Conservation (phyloP, 805 yeast species). For the Clavispora phyllophila region DNA sequence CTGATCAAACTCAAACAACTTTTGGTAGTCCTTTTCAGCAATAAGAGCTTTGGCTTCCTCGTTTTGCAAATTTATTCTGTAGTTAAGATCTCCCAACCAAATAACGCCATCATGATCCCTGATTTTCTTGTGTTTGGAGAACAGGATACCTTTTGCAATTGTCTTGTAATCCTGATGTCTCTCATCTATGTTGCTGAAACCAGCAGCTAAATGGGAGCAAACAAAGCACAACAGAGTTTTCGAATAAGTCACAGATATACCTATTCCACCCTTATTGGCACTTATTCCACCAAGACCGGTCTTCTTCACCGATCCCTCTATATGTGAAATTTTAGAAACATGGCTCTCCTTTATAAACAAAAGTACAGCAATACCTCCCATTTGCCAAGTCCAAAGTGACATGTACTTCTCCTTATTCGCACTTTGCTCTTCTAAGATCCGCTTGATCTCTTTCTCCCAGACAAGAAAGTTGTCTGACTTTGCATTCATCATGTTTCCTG, state of each 20-base stretch:
- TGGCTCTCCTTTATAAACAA: slow-evolving; percentile 59
- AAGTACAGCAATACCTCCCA: slow-evolving; percentile 78
- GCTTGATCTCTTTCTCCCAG: slow-evolving; percentile 64
- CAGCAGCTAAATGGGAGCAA: slow-evolving; percentile 91
- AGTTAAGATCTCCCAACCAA: slow-evolving; percentile 94
- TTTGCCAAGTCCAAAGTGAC: slow-evolving; percentile 67
- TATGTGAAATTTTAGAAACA: slow-evolving; percentile 47
- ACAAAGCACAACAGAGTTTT: slow-evolving; percentile 73
- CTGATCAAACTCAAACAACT: slow-evolving; percentile 71
- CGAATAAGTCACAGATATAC: slow-evolving; percentile 60
- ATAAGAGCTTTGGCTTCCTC: slow-evolving; percentile 59
- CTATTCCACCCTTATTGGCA: slow-evolving; percentile 75
- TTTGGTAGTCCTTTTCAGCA: slow-evolving; percentile 40
- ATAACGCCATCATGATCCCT: slow-evolving; percentile 78
- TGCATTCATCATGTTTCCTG: slow-evolving; percentile 77
- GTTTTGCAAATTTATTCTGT: slow-evolving; percentile 67
- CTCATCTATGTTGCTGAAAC: slow-evolving; percentile 72
- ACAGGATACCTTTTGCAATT: slow-evolving; percentile 62
- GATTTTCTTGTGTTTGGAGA: slow-evolving; percentile 50
- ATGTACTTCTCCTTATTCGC: slow-evolving; percentile 40
- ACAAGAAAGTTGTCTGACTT: slow-evolving; percentile 55
- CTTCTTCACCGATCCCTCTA: slow-evolving; percentile 73
- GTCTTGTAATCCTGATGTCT: slow-evolving; percentile 83
- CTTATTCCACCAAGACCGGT: slow-evolving; percentile 95
- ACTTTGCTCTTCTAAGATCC: slow-evolving; percentile 35